Evolutionary conservation across 306 rosid genomes (phyloP), one percentile per base, ranked within the genome.

Genomic region (Astragalus glycyphyllos): DNA sequence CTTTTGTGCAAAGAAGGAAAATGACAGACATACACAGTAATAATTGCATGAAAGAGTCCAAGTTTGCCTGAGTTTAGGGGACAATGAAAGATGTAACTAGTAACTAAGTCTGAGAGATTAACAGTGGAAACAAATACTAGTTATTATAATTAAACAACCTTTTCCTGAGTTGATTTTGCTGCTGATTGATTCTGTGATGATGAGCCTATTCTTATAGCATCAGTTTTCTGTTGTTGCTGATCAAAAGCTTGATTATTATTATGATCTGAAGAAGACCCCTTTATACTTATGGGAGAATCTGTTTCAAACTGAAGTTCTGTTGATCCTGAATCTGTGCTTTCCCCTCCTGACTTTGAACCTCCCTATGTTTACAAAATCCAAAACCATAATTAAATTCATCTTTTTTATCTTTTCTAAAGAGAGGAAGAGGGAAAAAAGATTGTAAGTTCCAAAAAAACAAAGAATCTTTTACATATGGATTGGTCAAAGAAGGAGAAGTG

Each of bases 261-360:
- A 37, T 82, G 81, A 70, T 86, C 83, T 38, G 88, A 90, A 44
- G 92, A 83, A 81, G 90, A 78, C 46, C 80, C 77, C 23, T 83
- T 90, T 81, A 72, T 81, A 71, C 92, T 90, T 9, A 87, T 78
- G 0, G 97, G 95, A 55, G 98, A 88, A 68, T 86, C 91, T 71
- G 90, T 82, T 63, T 94, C 97, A 81, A 86, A 77, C 44, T 81
- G 86, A 1, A 75, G 53, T 50, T 90, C 63, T 14, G 86, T 96
- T 83, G 98, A 90, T 55, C 92, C 96, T 70, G 97, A 94, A 60
- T 94, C 98, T 4, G 85, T 86, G 81, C 95, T 94, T 64, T 93
- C 97, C 6, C 85, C 94, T 79, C 88, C 88, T 74, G 97, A 94
- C 73, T 83, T 87, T 51, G 97, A 86, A 75, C 88, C 80, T 72